Conservation (phyloP, 1,139 yeast genomes). For the Magnusiomyces starmeri region DNA sequence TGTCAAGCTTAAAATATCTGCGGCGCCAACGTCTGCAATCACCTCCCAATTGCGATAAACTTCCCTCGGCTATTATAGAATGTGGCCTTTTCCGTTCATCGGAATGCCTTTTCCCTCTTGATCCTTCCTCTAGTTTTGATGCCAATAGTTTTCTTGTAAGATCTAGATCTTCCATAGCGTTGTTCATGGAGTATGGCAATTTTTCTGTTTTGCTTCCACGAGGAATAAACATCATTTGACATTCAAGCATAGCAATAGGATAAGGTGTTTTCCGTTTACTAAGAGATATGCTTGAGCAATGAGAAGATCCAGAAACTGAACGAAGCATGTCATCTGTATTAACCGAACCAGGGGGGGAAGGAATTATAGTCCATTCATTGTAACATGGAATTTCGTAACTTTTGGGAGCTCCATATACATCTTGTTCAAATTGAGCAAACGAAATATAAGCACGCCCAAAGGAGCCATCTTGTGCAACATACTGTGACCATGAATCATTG, state of each 20-base stretch:
- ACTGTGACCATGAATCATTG: conserved; percentile 1
- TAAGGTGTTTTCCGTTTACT: conserved; percentile 44
- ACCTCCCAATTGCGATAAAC: conserved; percentile 69
- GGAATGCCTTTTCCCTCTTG: not conserved
- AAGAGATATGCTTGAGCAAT: not conserved
- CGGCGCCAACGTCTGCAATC: conserved; percentile 61
- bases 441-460: conserved; percentile 70
- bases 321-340: not conserved
- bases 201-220: conserved; percentile 41
- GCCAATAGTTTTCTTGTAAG: not conserved
- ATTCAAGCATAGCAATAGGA: conserved; percentile 54
- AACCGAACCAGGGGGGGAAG: not conserved
- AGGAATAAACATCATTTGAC: conserved; percentile 66
- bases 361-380: conserved; percentile 68
- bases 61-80: conserved; percentile 43
- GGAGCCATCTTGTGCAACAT: conserved; percentile 71
- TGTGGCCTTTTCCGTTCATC: conserved; percentile 2
- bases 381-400: conserved; percentile 54
- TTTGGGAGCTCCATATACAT: conserved; percentile 47
- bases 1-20: conserved; percentile 53
- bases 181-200: conserved; percentile 47
- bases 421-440: conserved; percentile 51
- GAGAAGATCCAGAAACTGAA: not conserved
- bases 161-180: conserved; percentile 33
- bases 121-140: not conserved